These are phyloP conservation scores for Neurospora sp. DNA, from an alignment of 495 filamentous ascomycete genomes.

Conservation along the genomic window DNA sequence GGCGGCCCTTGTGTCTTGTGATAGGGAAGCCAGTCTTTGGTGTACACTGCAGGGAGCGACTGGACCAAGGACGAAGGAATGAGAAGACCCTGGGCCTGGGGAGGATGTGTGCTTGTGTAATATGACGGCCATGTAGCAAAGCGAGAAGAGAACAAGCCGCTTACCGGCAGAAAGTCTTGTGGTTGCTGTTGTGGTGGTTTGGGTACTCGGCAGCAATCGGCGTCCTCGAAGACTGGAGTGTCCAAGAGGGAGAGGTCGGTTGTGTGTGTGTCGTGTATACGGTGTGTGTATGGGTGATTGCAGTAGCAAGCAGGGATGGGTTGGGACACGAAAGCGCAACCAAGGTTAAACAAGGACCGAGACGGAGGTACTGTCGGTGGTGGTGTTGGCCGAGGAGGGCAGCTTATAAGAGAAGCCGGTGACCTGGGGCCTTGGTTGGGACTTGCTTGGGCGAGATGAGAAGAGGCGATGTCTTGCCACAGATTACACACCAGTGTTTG, in stretches of 20 bases:
- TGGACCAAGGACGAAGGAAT: not conserved
- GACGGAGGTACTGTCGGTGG: not conserved
- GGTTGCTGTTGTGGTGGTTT: conserved; percentile 1
- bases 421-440: not conserved
- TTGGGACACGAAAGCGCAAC: not conserved
- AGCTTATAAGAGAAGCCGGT: not conserved
- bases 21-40: conserved; percentile 4
- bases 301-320: conserved; percentile 2
- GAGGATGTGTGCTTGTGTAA: conserved; percentile 8
- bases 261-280: not conserved
- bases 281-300: conserved; percentile 2
- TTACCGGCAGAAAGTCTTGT: conserved; percentile 2
- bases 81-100: conserved; percentile 3
- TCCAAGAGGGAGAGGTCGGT: not conserved
- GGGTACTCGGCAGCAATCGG: conserved; percentile 3
- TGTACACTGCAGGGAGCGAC: not conserved
- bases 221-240: not conserved
- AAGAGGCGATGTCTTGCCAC: not conserved
- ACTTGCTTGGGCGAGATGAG: not conserved
- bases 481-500: not conserved
- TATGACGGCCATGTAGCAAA: conserved; percentile 2
- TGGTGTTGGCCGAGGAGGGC: not conserved
- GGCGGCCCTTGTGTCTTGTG: conserved; percentile 14
- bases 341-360: conserved; percentile 1
- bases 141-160: not conserved